Conservation (phyloP, 306 rosid genomes). For the Fagus crenata region DNA sequence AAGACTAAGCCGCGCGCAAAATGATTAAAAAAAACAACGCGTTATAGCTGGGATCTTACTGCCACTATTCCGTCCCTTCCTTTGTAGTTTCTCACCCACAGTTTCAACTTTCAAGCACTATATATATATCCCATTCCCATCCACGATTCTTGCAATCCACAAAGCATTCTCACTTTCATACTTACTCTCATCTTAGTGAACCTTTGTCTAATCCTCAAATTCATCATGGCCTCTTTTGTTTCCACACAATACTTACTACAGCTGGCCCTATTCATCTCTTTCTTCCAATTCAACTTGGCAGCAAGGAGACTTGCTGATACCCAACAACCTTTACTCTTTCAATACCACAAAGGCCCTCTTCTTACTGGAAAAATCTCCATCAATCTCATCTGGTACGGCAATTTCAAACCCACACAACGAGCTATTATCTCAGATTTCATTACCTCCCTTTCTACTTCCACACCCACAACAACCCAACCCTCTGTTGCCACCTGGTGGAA, state of each 20-base stretch:
- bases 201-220: not conserved
- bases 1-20: too few species aligned
- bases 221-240: conserved; percentile 39
- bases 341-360: too few species aligned
- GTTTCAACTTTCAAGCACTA: not conserved
- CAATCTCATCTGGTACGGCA: too few species aligned
- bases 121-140: not conserved
- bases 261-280: conserved; percentile 24
- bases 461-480: too few species aligned
- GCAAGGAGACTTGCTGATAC: conserved; percentile 42
- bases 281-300: conserved; percentile 38
- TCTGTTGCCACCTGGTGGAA: too few species aligned
- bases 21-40: not conserved
- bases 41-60: not conserved
- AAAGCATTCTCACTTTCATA: not conserved
- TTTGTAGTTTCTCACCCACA: not conserved
- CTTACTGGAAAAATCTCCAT: too few species aligned
- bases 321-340: conserved; percentile 13
- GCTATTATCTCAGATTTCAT: too few species aligned
- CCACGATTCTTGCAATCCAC: not conserved
- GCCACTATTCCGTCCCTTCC: not conserved
- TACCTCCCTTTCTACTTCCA: too few species aligned
- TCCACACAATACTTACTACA: conserved; percentile 5
- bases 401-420: too few species aligned
- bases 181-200: not conserved